Conservation (phyloP, 106 monocot genomes). For the Platanthera guangdongensis region DNA sequence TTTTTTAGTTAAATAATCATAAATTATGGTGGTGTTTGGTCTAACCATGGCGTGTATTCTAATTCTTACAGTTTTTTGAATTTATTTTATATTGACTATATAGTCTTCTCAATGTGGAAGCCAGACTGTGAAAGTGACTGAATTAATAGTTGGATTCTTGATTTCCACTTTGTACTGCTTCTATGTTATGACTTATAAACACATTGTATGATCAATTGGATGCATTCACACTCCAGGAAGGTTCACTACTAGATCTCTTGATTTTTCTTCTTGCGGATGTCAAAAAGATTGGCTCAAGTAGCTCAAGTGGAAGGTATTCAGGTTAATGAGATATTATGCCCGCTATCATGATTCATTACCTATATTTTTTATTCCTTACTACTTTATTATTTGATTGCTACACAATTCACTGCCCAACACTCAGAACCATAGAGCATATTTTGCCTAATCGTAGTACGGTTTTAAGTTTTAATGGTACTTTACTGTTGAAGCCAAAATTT, state of each 20-base stretch:
- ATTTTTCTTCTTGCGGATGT: slow-evolving; percentile 47
- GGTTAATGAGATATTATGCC: slow-evolving; percentile 61
- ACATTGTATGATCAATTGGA: not conserved
- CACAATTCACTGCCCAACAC: too few relatives aligned
- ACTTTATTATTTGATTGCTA: not conserved
- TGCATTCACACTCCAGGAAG: not conserved
- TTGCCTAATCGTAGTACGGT: too few relatives aligned
- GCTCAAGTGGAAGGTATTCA: slow-evolving; percentile 75
- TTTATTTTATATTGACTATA: not conserved
- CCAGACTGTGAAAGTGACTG: not conserved
- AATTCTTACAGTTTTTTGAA: not conserved
- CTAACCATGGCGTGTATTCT: not conserved
- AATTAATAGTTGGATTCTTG: not conserved
- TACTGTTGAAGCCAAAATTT: too few relatives aligned
- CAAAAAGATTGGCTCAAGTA: slow-evolving; percentile 80
- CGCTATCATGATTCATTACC: not conserved
- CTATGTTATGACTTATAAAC: not conserved
- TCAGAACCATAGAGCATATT: too few relatives aligned
- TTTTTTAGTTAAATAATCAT: not conserved
- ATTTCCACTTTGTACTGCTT: not conserved
- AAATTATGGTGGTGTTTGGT: not conserved
- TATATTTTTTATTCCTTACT: not conserved
- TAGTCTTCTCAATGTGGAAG: not conserved
- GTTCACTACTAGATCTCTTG: not conserved
- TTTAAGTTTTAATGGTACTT: too few relatives aligned